Evolutionary conservation across 1,284 basidiomycete genomes (phyloP), one percentile per base, ranked within the genome.

Genomic region (Pseudozyma thailandica): DNA sequence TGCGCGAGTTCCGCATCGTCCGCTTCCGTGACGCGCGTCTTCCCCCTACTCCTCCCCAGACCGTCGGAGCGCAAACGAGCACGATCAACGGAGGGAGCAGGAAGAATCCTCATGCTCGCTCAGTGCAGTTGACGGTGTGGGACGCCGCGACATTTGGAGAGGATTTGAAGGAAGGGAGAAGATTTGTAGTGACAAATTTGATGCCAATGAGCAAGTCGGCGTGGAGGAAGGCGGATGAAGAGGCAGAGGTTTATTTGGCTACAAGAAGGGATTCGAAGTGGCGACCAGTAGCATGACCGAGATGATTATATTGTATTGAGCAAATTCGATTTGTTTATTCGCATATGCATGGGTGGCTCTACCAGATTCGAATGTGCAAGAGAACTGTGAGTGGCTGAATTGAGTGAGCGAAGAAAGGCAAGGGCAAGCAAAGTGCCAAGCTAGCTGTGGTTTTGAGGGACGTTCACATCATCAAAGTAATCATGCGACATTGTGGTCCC

Each of bases 1-100:
- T 93, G 13, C 88, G 90, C 41, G 88, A 87, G 58, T 96, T 97
- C 83, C 87, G 93, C 21, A 88, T 96, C 4, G 83, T 94, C 8
- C 85, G 90, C 13, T 87, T 91, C 20, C 85, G 87, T 63, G 95
- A 98, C 80, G 89, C 90, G 6, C 60, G 65, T 8, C 52, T 64
- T 0, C 51, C 62, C 0, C 62, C 63, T 4, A 57, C 58, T 6
- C 41, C 46, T 5, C 31, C 50, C 5, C 16, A 41, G 8, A 31
- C 49, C 12, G 18, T 43, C 12, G 26, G 37, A n/a, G 13, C 33
- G 33, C 33, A 35, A 16, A 7, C 33, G n/a, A 12, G 33, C 33
- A 16, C 33, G n/a, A n/a, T n/a, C 15, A 35, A 35, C 15, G 42
- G 23, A 8, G 27, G 44, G 4, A 55, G 49, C 41, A 59, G 41